phyloP scores from a whole-genome alignment of 495 filamentous ascomycete species.

The Rhypophila decipiens region DNA sequence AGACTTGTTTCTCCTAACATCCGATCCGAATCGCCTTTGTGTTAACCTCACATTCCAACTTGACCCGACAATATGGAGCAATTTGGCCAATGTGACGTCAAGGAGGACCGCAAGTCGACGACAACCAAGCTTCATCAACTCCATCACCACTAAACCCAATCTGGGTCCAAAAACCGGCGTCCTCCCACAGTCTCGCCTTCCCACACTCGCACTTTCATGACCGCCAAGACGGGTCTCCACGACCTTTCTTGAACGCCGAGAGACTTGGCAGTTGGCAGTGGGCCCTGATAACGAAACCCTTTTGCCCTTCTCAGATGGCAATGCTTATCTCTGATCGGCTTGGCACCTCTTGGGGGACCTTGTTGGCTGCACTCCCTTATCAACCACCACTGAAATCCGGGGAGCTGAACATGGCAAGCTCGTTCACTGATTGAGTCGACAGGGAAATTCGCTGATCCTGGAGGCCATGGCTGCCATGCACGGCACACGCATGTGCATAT shows the following conservation, averaged over 20 bases:
- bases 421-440: no score
- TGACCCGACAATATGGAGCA: no score
- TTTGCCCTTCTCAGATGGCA: neutral
- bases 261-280: neutral
- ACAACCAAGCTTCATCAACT: no score
- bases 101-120: no score
- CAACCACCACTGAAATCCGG: neutral
- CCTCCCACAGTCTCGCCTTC: neutral
- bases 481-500: neutral
- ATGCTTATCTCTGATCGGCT: neutral
- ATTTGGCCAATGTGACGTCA: no score
- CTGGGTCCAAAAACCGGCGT: neutral
- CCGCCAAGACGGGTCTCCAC: neutral
- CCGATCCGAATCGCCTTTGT: neutral
- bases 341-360: neutral
- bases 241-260: neutral
- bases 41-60: no score
- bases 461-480: no score
- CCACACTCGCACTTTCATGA: neutral
- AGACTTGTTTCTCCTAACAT: neutral
- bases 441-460: no score
- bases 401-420: neutral
- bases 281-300: neutral
- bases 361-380: neutral
- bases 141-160: neutral